These are phyloP conservation scores for Fusarium sp. DNA, from an alignment of 2,329 filamentous ascomycete species.

Conservation along the genomic window DNA sequence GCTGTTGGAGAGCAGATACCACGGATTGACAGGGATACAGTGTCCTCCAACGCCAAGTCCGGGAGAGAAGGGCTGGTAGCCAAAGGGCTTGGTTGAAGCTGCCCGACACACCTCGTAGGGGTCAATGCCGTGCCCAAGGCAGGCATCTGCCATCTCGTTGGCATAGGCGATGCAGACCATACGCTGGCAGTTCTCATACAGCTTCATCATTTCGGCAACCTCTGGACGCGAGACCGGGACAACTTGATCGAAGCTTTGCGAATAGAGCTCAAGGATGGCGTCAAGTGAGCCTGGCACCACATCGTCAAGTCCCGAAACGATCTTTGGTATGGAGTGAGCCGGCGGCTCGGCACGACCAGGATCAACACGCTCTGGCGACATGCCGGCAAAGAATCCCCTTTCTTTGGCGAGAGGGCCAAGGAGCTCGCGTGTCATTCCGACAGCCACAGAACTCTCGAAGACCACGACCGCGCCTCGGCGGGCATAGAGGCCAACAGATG, in stretches of 20 bases:
- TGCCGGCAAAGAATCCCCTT: conserved; percentile 59
- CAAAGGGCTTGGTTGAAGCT: conserved; percentile 64
- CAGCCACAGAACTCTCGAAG: conserved; percentile 65
- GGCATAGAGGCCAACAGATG: conserved; percentile 55
- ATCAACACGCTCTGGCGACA: conserved; percentile 66
- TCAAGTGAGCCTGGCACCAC: conserved; percentile 57
- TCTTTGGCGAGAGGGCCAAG: conserved; percentile 58
- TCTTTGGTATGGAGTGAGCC: conserved; percentile 61
- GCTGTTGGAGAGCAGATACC: conserved; percentile 63
- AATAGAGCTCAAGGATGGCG: conserved; percentile 59
- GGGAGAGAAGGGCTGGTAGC: conserved; percentile 61
- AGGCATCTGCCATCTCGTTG: conserved; percentile 69
- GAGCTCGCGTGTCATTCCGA: conserved; percentile 65
- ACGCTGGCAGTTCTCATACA: conserved; percentile 69
- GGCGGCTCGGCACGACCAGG: conserved; percentile 59
- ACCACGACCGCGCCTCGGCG: conserved; percentile 60
- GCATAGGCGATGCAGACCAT: conserved; percentile 67
- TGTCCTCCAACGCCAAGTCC: conserved; percentile 66
- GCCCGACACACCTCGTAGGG: conserved; percentile 63
- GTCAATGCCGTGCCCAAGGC: conserved; percentile 57
- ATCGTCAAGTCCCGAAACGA: conserved; percentile 64
- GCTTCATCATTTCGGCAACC: conserved; percentile 69
- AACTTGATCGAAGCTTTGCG: conserved; percentile 59
- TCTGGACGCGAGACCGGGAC: conserved; percentile 64
- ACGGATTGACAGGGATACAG: conserved; percentile 68